These are phyloP conservation scores for Cerioporus squamosus DNA, from an alignment of 1,284 basidiomycete species.

Conservation along the genomic window DNA sequence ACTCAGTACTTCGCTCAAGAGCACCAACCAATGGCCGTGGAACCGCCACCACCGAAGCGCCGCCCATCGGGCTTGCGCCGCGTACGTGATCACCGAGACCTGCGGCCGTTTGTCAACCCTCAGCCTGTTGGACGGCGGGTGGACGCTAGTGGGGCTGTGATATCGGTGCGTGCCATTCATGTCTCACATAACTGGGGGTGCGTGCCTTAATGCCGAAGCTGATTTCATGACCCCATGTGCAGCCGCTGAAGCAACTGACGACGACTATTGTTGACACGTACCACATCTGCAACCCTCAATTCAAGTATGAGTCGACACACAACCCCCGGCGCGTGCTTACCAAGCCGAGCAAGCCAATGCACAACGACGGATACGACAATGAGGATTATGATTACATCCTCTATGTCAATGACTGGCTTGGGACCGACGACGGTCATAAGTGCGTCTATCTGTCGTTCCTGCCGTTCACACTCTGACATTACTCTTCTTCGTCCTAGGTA, in stretches of 20 bases:
- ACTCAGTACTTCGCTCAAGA: conserved; percentile 62
- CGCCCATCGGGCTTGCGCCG: conserved; percentile 72
- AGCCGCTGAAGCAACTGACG: conserved; percentile 90
- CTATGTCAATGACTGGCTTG: conserved; percentile 96
- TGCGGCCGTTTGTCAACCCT: conserved; percentile 68
- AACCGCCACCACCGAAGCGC: conserved; percentile 68
- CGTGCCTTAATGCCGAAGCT: conserved; percentile 20
- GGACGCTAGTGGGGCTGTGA: conserved; percentile 63
- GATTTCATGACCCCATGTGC: conserved; percentile 16
- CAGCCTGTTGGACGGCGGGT: conserved; percentile 65
- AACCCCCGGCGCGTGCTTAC: conserved; percentile 95
- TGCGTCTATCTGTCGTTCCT: conserved; percentile 45
- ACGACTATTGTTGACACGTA: conserved; percentile 88
- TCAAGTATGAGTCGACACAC: conserved; percentile 90
- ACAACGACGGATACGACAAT: conserved; percentile 96
- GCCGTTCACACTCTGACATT: neutral
- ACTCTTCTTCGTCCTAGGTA: conserved; percentile 60
- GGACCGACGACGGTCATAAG: conserved; percentile 91
- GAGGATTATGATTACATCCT: conserved; percentile 98
- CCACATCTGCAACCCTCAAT: conserved; percentile 89
- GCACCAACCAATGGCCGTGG: conserved; percentile 67
- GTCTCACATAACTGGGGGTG: conserved; percentile 7
- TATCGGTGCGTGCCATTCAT: conserved; percentile 54
- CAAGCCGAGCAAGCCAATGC: conserved; percentile 91
- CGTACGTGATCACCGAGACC: conserved; percentile 70